A percentile compares a stretch with the other conserved stretches of the same genome.
Conservation (phyloP, 2,329 filamentous ascomycete genomes). For the Clonostachys sp. region DNA sequence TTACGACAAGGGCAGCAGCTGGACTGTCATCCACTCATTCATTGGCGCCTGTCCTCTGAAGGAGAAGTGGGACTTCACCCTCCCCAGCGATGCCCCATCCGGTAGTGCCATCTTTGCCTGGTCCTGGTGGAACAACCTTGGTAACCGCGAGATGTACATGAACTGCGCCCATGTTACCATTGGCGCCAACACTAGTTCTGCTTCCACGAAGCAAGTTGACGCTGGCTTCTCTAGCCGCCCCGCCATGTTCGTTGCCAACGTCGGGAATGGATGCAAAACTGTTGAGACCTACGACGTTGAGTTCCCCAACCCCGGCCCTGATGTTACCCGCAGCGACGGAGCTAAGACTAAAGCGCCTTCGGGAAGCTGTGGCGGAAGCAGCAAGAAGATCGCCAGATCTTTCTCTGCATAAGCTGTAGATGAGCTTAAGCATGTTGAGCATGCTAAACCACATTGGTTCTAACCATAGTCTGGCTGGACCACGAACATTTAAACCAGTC, state of each 20-base stretch:
- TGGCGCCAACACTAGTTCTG: not conserved
- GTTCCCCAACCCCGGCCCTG: conserved; percentile 56
- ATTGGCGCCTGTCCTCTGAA: conserved; percentile 40
- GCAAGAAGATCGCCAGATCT: too few species aligned
- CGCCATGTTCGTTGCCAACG: conserved; percentile 61
- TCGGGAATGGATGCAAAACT: conserved; percentile 50
- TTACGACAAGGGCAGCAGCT: conserved; percentile 62
- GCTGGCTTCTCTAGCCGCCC: conserved; percentile 25
- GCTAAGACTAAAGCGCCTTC: conserved; percentile 25
- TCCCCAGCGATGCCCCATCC: conserved; percentile 54
- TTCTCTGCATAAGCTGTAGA: too few species aligned
- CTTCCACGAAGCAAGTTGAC: not conserved
- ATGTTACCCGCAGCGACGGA: conserved; percentile 17
- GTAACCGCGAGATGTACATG: conserved; percentile 76
- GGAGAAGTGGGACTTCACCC: conserved; percentile 52
- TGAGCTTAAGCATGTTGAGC: too few species aligned
- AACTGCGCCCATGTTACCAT: conserved; percentile 60
- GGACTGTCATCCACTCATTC: conserved; percentile 55
- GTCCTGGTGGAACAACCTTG: conserved; percentile 71
- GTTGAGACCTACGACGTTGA: conserved; percentile 45
- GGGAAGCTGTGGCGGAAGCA: conserved; percentile 9
- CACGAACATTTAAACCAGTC: too few species aligned
- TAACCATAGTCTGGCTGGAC: too few species aligned
- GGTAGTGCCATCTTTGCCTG: conserved; percentile 51
- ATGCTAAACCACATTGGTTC: too few species aligned